Conservation (phyloP, 768 basidiomycete genomes). For the Russula sp. region DNA sequence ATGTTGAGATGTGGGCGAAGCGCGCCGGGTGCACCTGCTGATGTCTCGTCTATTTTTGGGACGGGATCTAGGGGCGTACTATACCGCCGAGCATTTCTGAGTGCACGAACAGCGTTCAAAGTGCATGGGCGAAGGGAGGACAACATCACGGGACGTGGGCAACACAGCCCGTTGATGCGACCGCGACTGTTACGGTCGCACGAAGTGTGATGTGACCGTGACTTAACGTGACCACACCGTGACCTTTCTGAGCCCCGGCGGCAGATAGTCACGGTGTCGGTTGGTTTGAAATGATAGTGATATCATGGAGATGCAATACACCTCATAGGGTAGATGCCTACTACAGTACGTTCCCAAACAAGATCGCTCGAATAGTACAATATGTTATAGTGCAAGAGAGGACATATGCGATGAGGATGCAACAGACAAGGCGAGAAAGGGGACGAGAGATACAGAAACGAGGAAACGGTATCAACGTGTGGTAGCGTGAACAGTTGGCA, state of each 20-base stretch:
- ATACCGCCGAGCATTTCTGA: constrained; percentile 6
- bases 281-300: not conserved
- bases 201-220: not conserved
- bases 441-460: not conserved
- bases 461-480: not conserved
- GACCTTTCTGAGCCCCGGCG: too few species aligned
- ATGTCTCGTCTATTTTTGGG: not conserved
- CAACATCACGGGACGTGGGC: constrained; percentile 1
- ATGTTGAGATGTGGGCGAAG: constrained; percentile 42
- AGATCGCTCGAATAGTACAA: not conserved
- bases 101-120: not conserved
- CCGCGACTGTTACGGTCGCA: not conserved
- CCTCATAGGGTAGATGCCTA: not conserved
- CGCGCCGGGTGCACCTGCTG: constrained; percentile 24
- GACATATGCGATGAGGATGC: not conserved
- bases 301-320: not conserved
- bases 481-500: not conserved
- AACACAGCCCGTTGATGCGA: not conserved
- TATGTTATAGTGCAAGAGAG: not conserved
- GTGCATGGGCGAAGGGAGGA: constrained; percentile 15
- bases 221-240: not conserved
- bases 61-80: constrained; percentile 14
- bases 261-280: too few species aligned
- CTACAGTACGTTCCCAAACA: constrained; percentile 4
- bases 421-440: not conserved